phyloP scores from a whole-genome alignment of 345 rosid species.

The Pelargonium nanum region DNA sequence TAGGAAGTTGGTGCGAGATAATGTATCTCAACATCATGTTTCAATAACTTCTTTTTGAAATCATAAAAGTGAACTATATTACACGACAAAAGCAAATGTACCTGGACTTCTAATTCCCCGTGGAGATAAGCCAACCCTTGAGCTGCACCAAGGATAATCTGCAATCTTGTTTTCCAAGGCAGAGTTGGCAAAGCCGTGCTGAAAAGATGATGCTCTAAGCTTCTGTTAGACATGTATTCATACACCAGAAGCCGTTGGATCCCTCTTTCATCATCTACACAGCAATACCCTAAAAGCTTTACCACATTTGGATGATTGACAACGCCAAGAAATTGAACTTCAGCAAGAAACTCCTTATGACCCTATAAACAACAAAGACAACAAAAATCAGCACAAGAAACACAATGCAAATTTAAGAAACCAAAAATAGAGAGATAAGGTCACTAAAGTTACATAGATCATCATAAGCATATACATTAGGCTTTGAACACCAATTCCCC shows the following conservation, averaged over 20 bases:
- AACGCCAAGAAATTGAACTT: constrained; percentile 77
- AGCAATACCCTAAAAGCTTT: constrained; percentile 75
- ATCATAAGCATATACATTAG: too few species aligned
- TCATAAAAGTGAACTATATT: neutral
- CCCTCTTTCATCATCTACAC: constrained; percentile 51
- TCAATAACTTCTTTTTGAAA: neutral
- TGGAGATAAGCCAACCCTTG: constrained; percentile 82
- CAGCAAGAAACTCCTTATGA: constrained; percentile 82
- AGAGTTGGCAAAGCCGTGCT: constrained; percentile 19
- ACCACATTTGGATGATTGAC: constrained; percentile 84
- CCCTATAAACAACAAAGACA: constrained; percentile 36
- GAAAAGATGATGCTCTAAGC: constrained; percentile 84
- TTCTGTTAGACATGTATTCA: constrained; percentile 67
- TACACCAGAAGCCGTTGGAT: constrained; percentile 62
- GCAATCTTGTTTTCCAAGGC: constrained; percentile 68
- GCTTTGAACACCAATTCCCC: neutral
- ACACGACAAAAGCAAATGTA: constrained; percentile 7
- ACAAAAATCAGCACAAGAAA: constrained; percentile 7
- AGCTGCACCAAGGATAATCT: constrained; percentile 85
- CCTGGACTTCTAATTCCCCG: constrained; percentile 55
- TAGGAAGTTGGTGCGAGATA: neutral
- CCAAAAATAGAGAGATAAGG: constrained; percentile 1
- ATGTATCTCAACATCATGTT: neutral
- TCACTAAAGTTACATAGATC: neutral
- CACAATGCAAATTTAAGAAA: neutral